These are phyloP conservation scores for Pythium apleroticum DNA, from an alignment of 352 stramenopile genomes.

Conservation along the genomic window DNA sequence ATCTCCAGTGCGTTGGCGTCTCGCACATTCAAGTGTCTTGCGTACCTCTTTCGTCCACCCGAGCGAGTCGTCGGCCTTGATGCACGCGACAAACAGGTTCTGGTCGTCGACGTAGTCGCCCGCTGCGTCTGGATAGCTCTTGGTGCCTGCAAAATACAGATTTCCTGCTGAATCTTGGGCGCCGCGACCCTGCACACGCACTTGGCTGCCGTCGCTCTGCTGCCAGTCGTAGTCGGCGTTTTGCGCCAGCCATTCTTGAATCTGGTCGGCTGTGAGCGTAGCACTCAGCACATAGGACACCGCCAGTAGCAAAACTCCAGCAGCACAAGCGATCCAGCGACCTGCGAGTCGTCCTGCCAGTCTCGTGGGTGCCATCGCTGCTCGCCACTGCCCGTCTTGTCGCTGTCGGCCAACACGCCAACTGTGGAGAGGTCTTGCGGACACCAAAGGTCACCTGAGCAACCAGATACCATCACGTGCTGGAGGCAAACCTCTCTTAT, in stretches of 20 bases:
- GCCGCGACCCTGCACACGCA: slow-evolving; percentile 43
- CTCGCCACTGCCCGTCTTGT: background rate
- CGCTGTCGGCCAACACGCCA: background rate
- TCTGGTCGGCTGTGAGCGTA: slow-evolving; percentile 35
- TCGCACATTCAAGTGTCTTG: background rate
- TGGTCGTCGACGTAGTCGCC: slow-evolving; percentile 30
- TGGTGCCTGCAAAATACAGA: slow-evolving; percentile 64
- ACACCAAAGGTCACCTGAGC: slow-evolving; percentile 24
- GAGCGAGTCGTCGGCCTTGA: slow-evolving; percentile 46
- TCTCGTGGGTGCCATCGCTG: background rate
- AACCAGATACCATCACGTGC: slow-evolving; percentile 20
- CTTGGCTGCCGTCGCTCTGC: slow-evolving; percentile 35
- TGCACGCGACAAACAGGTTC: slow-evolving; percentile 53
- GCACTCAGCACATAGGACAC: background rate
- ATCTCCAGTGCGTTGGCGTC: background rate
- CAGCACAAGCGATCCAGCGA: background rate
- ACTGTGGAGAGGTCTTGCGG: background rate
- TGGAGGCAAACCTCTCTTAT: slow-evolving; percentile 16
- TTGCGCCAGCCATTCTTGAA: slow-evolving; percentile 38
- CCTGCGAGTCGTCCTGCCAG: background rate
- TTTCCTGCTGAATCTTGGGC: slow-evolving; percentile 39
- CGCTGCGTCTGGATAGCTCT: slow-evolving; percentile 28
- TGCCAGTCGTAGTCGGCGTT: slow-evolving; percentile 59
- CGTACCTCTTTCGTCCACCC: slow-evolving; percentile 55
- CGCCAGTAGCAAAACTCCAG: background rate